phyloP scores from a whole-genome alignment of 345 rosid species.

The Linum usitatissimum region DNA sequence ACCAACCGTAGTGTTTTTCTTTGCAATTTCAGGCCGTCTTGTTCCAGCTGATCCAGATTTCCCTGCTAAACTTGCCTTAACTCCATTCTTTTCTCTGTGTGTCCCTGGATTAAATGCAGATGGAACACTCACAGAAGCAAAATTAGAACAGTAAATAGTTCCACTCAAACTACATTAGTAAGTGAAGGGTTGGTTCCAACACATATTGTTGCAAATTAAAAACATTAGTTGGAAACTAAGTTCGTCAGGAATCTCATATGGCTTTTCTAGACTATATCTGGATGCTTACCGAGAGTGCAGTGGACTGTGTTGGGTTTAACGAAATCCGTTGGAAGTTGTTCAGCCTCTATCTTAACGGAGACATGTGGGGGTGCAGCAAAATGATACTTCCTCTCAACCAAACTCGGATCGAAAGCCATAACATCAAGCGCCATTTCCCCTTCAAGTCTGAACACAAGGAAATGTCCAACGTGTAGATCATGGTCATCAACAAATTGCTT shows the following conservation, averaged over 20 bases:
- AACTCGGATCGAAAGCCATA: conserved; percentile 9
- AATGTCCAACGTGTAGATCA: conserved; percentile 15
- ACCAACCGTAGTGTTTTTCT: background rate
- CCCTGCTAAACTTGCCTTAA: background rate
- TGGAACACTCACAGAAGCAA: too few relatives aligned
- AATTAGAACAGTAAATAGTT: too few relatives aligned
- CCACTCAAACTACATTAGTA: too few relatives aligned
- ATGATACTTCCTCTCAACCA: conserved; percentile 5
- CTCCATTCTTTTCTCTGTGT: background rate
- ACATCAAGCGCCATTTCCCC: conserved; percentile 11
- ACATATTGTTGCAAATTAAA: too few relatives aligned
- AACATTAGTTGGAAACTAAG: too few relatives aligned
- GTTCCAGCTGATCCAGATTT: background rate
- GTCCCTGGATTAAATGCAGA: background rate
- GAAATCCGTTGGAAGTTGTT: background rate
- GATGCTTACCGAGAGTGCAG: too few relatives aligned
- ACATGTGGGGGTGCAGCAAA: background rate
- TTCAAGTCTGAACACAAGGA: conserved; percentile 12
- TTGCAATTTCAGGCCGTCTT: background rate
- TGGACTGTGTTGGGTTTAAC: background rate
- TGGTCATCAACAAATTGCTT: conserved; percentile 8
- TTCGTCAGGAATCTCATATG: too few relatives aligned
- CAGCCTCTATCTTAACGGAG: background rate
- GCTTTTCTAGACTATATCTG: too few relatives aligned
- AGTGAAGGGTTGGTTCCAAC: too few relatives aligned